A percentile compares a stretch with the other conserved stretches of the same genome.
phyloP scores from a whole-genome alignment of 352 stramenopile genomes.

The Blastocystis sp. region DNA sequence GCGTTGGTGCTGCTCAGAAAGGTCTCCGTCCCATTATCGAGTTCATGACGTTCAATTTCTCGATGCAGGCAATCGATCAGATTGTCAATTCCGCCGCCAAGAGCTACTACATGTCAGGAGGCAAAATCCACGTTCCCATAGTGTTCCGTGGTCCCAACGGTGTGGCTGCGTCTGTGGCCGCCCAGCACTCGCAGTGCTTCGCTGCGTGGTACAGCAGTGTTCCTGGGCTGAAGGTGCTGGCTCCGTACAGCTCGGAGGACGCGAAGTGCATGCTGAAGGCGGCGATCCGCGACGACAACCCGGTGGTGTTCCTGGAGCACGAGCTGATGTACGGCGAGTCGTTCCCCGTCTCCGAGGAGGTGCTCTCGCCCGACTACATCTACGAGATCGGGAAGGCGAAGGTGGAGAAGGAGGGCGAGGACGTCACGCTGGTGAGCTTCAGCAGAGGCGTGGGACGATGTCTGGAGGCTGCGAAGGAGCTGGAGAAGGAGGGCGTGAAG shows the following conservation, averaged over 20 bases:
- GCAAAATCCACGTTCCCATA: conserved; percentile 93
- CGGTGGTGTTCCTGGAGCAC: conserved; percentile 96
- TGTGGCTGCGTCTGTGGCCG: conserved; percentile 85
- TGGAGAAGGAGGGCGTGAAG: conserved; percentile 87
- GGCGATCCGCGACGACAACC: conserved; percentile 97
- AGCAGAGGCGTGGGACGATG: conserved; percentile 88
- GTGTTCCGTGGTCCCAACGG: conserved; percentile 98
- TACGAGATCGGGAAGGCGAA: conserved; percentile 97
- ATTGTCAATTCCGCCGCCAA: conserved; percentile 99
- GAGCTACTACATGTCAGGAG: conserved; percentile 98
- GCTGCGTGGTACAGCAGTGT: conserved; percentile 93
- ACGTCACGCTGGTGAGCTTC: conserved; percentile 96
- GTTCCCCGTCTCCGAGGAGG: conserved; percentile 94
- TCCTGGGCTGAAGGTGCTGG: conserved; percentile 94
- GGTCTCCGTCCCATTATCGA: conserved; percentile 94
- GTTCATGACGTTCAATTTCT: conserved; percentile 99
- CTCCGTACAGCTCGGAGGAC: conserved; percentile 92
- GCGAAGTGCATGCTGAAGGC: conserved; percentile 96
- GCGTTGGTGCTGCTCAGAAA: conserved; percentile 88
- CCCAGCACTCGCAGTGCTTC: conserved; percentile 99
- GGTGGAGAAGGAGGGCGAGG: conserved; percentile 87
- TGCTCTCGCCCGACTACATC: conserved; percentile 90
- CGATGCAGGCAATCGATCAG: conserved; percentile 99
- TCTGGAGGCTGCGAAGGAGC: conserved; percentile 86
- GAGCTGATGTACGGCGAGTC: conserved; percentile 94